Evolutionary conservation across 768 basidiomycete species (phyloP), one percentile per base, ranked within the genome.

Genomic region (Tephrocybe rancida): DNA sequence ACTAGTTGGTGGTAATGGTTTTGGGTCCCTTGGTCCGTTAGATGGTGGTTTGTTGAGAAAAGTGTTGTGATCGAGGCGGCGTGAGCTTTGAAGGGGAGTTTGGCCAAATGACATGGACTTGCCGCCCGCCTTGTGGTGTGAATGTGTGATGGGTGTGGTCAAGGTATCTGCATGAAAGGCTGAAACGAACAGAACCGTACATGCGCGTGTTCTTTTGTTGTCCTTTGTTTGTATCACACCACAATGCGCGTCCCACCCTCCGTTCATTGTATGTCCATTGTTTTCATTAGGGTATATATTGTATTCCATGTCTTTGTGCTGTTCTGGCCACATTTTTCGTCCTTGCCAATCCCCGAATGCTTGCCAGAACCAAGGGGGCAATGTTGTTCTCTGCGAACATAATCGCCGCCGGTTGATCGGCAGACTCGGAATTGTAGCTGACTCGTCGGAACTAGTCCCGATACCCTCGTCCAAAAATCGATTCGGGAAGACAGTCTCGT

Each of bases 91-190:
- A 73, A 91, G 73, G 52, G 90, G 88, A 69, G 90, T 91, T 70
- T 84, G 81, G 68, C 87, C 80, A 84, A 92, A 92, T 72, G 89
- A 91, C 90, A 92, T 92, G 80, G 77, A 74, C 66, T n/a, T 67
- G 65, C 56, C 58, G 57, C 50, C 54, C 58, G 61, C 52, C 51
- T 47, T 48, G 50, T 29, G 44, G 50, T 37, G 47, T 39, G 44
- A 47, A 47, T n/a, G 35, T 52, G 29, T 46, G 51, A 39, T 25
- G 45, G 44, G 48, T 29, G 32, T 47, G 39, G 48, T 39, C 38
- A 54, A 50, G 29, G 42, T 34, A 25, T 53, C 13, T 37, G 30
- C 39, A 38, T 52, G 54, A 53, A 44, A 38, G 38, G 46, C n/a
- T 3, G 42, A 47, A 32, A 54, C 54, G 43, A 21, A n/a, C n/a